phyloP scores from a whole-genome alignment of 371 early-diverging fungal species.

The Sporodiniella umbellata region DNA sequence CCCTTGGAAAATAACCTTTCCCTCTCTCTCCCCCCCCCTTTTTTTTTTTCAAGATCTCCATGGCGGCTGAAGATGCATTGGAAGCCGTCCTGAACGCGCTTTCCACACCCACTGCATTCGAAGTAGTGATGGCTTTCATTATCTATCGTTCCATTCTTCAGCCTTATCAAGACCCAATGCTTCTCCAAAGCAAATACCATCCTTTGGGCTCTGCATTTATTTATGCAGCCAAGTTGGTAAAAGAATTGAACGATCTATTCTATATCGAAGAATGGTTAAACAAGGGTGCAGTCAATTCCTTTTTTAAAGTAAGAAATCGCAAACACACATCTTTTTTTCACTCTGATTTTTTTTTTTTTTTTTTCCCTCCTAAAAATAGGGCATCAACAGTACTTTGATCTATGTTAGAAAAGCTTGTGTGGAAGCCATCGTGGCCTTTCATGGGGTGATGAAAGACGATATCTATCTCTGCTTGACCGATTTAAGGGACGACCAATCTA shows the following conservation, averaged over 20 bases:
- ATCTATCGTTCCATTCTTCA: conserved; percentile 25
- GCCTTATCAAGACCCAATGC: conserved; percentile 11
- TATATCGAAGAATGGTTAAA: conserved; percentile 42
- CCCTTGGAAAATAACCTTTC: neutral
- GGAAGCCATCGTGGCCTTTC: conserved; percentile 45
- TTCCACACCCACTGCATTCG: conserved; percentile 39
- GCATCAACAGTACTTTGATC: conserved; percentile 38
- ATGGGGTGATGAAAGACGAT: conserved; percentile 41
- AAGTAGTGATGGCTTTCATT: conserved; percentile 41
- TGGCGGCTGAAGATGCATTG: conserved; percentile 48
- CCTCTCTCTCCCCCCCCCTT: too few relatives aligned
- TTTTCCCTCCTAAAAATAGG: conserved; percentile 19
- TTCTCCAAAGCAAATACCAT: conserved; percentile 26
- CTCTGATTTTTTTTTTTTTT: too few relatives aligned
- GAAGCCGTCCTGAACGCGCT: conserved; percentile 36
- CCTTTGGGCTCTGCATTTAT: conserved; percentile 48
- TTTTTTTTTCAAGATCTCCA: conserved; percentile 37
- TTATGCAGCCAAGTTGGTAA: conserved; percentile 39
- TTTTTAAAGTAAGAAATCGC: conserved; percentile 27
- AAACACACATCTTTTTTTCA: too few relatives aligned
- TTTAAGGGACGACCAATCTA: conserved; percentile 43
- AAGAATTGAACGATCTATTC: conserved; percentile 32
- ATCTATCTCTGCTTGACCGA: conserved; percentile 37
- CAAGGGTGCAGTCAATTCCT: conserved; percentile 36
- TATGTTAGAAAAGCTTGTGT: conserved; percentile 47